Evolutionary conservation across 83 land plant genomes (phyloP).

Genomic region (Thuja plicata): DNA sequence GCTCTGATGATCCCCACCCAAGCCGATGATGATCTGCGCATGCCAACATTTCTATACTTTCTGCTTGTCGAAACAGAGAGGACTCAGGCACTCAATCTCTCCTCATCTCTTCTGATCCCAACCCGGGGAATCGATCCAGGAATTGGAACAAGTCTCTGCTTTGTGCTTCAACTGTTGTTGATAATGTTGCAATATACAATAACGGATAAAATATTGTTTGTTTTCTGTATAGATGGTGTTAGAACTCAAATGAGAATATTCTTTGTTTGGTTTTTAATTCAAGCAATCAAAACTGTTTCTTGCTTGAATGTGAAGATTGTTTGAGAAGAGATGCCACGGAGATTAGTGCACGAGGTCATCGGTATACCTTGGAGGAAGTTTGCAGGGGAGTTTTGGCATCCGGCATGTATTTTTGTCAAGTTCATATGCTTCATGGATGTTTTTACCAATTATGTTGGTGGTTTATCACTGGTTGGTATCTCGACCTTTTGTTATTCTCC

Average conservation of each 20-base stretch:
- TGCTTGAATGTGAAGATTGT: constrained; percentile 2
- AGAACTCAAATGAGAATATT: not conserved
- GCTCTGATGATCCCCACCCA: too few relatives aligned
- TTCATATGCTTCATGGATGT: constrained; percentile 42
- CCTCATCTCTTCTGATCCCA: too few relatives aligned
- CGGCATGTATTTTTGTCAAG: constrained; percentile 24
- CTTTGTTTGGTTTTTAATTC: too few relatives aligned
- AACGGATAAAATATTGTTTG: not conserved
- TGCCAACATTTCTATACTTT: too few relatives aligned
- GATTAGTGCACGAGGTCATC: not conserved
- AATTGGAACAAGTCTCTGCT: too few relatives aligned
- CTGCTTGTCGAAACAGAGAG: too few relatives aligned
- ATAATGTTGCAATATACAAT: not conserved
- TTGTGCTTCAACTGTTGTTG: not conserved
- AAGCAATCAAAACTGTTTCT: not conserved
- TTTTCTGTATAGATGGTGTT: not conserved
- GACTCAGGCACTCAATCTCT: too few relatives aligned
- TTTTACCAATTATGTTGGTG: constrained; percentile 33
- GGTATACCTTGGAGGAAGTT: constrained; percentile 21
- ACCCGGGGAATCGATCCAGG: too few relatives aligned
- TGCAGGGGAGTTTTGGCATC: constrained; percentile 27
- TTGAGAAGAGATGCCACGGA: constrained; percentile 10
- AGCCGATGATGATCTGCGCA: too few relatives aligned
- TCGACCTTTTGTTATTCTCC: not conserved
- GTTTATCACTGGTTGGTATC: constrained; percentile 26